Evolutionary conservation across 2,329 filamentous ascomycete genomes (phyloP), one percentile per base, ranked within the genome.

Genomic region (Paramyrothecium roridum): DNA sequence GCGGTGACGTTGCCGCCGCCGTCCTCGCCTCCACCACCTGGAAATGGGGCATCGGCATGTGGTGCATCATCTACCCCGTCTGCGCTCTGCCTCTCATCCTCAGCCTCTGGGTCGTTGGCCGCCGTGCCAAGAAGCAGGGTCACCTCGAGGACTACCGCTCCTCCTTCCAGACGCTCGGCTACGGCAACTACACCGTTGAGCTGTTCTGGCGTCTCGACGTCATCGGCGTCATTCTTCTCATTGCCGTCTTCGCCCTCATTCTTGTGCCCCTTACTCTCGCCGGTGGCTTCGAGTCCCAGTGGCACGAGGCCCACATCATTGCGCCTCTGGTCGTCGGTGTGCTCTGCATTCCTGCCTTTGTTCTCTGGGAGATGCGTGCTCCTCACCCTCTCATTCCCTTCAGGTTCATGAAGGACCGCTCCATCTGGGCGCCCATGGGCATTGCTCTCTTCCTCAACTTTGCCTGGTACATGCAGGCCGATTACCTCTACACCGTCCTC

Each of bases 11-110:
- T 47, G 74, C 80, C 3, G 56, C 63, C 3, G 72, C 78, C 0
- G 81, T 86, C 2, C 67, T 86, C 2, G 62, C 55, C 1, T 61
- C 57, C 16, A 82, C 80, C 0, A 76, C 70, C 8, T 88, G 85
- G 85, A 70, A 76, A 56, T 87, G 84, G 84, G 85, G 84, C 33
- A 77, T 85, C 33, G 84, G 83, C 61, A 87, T 87, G 83, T 88
- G 81, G 75, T 76, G 73, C 58, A 83, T 87, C 66, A 85, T 87
- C 57, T 87, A 83, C 66, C 78, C 84, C 3, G 76, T 81, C 21
- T 83, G 80, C 65, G 72, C 81, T 3, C 59, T 86, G 11, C 84
- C 85, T 2, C 75, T 87, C 50, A 72, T 87, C 62, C 58, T 76
- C 43, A 78, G 78, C 7, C 73, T 88, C 0, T 67, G 71, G 52